phyloP scores from a whole-genome alignment of 306 rosid species.

The Cyclanthera cordifolia region DNA sequence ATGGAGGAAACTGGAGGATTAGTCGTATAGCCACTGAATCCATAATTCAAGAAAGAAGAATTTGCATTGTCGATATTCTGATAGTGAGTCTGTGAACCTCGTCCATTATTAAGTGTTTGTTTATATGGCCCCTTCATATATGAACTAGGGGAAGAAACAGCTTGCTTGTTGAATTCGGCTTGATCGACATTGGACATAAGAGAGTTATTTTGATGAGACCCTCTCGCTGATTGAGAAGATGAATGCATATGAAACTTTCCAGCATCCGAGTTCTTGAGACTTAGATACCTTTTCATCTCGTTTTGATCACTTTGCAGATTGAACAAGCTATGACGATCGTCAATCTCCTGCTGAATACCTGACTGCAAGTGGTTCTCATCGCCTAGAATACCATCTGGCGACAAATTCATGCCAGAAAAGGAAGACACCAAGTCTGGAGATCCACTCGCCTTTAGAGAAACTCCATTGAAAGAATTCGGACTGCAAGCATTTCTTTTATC shows the following conservation, averaged over 20 bases:
- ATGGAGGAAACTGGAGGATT: conserved; percentile 61
- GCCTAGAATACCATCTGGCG: conserved; percentile 40
- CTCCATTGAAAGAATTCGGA: conserved; percentile 44
- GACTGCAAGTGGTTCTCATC: conserved; percentile 45
- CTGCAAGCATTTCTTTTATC: conserved; percentile 45
- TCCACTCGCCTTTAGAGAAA: conserved; percentile 41
- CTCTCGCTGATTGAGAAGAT: conserved; percentile 32
- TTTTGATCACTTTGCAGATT: conserved; percentile 56
- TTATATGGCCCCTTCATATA: conserved; percentile 50
- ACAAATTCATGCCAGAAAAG: conserved; percentile 62
- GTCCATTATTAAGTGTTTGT: conserved; percentile 40
- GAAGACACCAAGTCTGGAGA: conserved; percentile 68
- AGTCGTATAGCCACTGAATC: conserved; percentile 45
- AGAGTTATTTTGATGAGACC: conserved; percentile 33
- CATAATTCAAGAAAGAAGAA: conserved; percentile 51
- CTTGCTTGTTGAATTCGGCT: conserved; percentile 36
- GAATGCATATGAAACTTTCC: conserved; percentile 43
- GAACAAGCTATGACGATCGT: conserved; percentile 43
- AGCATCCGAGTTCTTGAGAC: conserved; percentile 51
- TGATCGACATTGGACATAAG: conserved; percentile 35
- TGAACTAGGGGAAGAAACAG: conserved; percentile 32
- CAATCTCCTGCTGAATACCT: conserved; percentile 51
- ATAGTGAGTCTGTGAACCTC: conserved; percentile 41
- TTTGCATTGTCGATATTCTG: conserved; percentile 51
- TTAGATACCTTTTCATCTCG: conserved; percentile 41